Evolutionary conservation across 1,284 basidiomycete species (phyloP).

Genomic region (Marasmius tenuissimus): DNA sequence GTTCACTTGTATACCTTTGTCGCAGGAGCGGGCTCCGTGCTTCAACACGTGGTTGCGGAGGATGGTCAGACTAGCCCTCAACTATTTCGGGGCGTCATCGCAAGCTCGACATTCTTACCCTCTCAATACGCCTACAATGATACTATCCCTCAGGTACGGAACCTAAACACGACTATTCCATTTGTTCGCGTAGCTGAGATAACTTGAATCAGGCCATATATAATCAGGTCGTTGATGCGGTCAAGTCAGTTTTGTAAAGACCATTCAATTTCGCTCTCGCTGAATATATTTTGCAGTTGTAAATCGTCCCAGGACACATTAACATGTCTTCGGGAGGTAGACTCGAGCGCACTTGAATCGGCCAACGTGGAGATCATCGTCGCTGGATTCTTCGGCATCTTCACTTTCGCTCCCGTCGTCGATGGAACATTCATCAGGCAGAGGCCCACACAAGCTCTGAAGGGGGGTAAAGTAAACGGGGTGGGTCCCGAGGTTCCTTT

Average conservation of each 20-base stretch:
- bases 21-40: conserved; percentile 18
- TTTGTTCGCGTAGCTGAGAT: neutral
- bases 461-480: conserved; percentile 22
- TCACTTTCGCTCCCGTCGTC: conserved; percentile 32
- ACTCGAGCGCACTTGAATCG: conserved; percentile 19
- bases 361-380: conserved; percentile 23
- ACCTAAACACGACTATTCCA: no score
- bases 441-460: conserved; percentile 26
- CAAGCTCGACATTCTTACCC: conserved; percentile 44
- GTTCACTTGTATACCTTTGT: neutral
- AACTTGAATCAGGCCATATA: conserved; percentile 19
- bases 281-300: conserved; percentile 21
- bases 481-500: conserved; percentile 12
- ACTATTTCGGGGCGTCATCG: conserved; percentile 43
- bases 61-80: conserved; percentile 37
- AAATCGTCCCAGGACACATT: conserved; percentile 20
- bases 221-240: conserved; percentile 17
- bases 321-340: conserved; percentile 20
- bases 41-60: conserved; percentile 24
- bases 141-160: conserved; percentile 39
- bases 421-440: conserved; percentile 34
- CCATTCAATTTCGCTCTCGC: neutral
- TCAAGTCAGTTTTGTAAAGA: conserved; percentile 16
- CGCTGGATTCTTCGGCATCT: conserved; percentile 27
- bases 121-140: conserved; percentile 47